These are phyloP conservation scores for Claviceps humidiphila DNA, from an alignment of 2,329 filamentous ascomycete genomes.

Conservation along the genomic window DNA sequence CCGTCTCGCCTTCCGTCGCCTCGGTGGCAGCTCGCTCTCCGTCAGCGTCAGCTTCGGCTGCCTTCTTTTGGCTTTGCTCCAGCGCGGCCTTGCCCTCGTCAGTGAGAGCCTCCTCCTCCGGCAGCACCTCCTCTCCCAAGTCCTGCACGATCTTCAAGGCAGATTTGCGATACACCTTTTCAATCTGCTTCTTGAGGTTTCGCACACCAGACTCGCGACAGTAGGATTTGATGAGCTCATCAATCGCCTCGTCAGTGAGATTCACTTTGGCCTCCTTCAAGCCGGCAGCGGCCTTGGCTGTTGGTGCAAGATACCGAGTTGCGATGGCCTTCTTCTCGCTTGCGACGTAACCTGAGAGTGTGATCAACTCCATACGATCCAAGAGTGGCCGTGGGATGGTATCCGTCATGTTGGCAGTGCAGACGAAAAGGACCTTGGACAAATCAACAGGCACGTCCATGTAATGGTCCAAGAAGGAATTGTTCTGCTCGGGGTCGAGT, in stretches of 20 bases:
- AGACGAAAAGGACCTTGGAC: constrained; percentile 95
- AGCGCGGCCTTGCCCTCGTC: constrained; percentile 72
- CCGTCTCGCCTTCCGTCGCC: constrained; percentile 27
- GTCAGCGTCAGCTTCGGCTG: constrained; percentile 38
- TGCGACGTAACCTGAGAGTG: constrained; percentile 88
- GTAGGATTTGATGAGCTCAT: constrained; percentile 97
- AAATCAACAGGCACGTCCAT: constrained; percentile 96
- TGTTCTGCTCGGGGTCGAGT: constrained; percentile 94
- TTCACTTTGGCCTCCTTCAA: constrained; percentile 81
- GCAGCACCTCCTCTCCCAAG: constrained; percentile 69
- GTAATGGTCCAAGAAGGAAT: constrained; percentile 94
- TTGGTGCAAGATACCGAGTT: constrained; percentile 79
- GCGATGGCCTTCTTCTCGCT: constrained; percentile 99
- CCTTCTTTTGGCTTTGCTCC: constrained; percentile 55
- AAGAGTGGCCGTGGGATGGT: constrained; percentile 89
- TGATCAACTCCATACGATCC: constrained; percentile 96
- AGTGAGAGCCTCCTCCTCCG: constrained; percentile 71
- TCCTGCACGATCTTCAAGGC: constrained; percentile 95
- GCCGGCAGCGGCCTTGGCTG: constrained; percentile 87
- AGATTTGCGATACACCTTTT: constrained; percentile 96
- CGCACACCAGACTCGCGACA: constrained; percentile 94
- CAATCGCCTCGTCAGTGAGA: constrained; percentile 76
- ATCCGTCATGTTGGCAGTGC: constrained; percentile 97
- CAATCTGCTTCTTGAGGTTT: constrained; percentile 98
- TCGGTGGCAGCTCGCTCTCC: constrained; percentile 17